A percentile compares a stretch with the other conserved stretches of the same genome.
Conservation (phyloP, 2,329 filamentous ascomycete species). For the Davidsoniella neocaledoniae region DNA sequence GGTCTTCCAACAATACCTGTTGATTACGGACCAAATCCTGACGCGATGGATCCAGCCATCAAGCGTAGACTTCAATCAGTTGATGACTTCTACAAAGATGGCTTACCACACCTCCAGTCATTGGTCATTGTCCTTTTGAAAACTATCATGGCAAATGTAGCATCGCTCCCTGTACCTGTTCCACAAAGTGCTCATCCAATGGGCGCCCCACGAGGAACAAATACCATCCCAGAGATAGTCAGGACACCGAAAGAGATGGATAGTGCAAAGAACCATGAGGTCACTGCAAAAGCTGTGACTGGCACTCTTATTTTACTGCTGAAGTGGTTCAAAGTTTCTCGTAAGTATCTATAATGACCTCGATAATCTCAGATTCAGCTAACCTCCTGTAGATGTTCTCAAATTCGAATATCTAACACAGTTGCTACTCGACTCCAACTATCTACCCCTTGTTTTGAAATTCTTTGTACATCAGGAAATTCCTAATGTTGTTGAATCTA, state of each 20-base stretch:
- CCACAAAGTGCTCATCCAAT: constrained; percentile 12
- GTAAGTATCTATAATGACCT: constrained; percentile 34
- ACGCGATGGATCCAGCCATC: constrained; percentile 33
- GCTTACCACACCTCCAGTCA: constrained; percentile 77
- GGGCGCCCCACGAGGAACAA: constrained; percentile 22
- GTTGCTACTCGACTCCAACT: constrained; percentile 84
- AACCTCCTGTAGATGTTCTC: constrained; percentile 49
- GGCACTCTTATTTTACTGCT: constrained; percentile 71
- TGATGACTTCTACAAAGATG: constrained; percentile 70
- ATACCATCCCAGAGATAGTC: constrained; percentile 22
- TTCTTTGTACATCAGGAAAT: constrained; percentile 89
- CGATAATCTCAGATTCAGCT: constrained; percentile 13
- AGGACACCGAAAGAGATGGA: constrained; percentile 58
- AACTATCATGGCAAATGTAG: constrained; percentile 73
- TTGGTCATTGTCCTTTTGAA: constrained; percentile 85
- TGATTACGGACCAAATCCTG: constrained; percentile 31
- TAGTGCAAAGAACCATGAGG: constrained; percentile 64
- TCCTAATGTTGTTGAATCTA: constrained; percentile 74
- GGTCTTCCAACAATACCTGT: constrained; percentile 5
- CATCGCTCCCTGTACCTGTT: constrained; percentile 36
- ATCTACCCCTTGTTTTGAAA: constrained; percentile 80
- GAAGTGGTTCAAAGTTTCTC: constrained; percentile 93
- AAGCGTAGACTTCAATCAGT: constrained; percentile 54
- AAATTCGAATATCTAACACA: constrained; percentile 96
- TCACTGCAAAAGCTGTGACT: constrained; percentile 82